phyloP scores from a whole-genome alignment of 495 filamentous ascomycete genomes.

The Talaromyces borbonicus region DNA sequence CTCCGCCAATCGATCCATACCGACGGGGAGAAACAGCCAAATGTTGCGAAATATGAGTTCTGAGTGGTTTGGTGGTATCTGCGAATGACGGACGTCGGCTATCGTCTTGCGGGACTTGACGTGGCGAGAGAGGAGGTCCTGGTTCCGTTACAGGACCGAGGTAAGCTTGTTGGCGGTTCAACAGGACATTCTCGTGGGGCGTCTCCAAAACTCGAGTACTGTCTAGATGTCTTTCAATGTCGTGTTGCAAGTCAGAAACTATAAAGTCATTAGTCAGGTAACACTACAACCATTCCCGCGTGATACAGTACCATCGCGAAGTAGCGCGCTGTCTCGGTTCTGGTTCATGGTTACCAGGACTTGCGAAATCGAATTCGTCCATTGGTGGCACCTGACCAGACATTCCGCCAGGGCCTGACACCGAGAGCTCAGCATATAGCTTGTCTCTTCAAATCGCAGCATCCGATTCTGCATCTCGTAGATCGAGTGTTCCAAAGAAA shows the following conservation, averaged over 20 bases:
- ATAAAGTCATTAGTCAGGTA: conserved; percentile 6
- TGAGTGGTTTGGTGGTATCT: conserved; percentile 25
- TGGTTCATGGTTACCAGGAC: conserved; percentile 61
- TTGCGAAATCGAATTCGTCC: conserved; percentile 69
- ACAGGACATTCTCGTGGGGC: conserved; percentile 63
- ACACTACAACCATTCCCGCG: background rate
- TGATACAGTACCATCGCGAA: conserved; percentile 40
- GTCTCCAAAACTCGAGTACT: conserved; percentile 61
- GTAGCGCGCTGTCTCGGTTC: conserved; percentile 49
- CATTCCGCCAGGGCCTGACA: conserved; percentile 77
- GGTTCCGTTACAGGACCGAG: conserved; percentile 62
- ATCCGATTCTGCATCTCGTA: conserved; percentile 72
- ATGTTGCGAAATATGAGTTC: conserved; percentile 70
- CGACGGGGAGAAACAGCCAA: conserved; percentile 68
- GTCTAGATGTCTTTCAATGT: conserved; percentile 79
- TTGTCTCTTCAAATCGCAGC: conserved; percentile 73
- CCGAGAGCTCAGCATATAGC: conserved; percentile 65
- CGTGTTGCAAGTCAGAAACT: conserved; percentile 75
- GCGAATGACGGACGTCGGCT: conserved; percentile 52
- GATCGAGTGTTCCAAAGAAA: conserved; percentile 67
- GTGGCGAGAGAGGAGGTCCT: conserved; percentile 80
- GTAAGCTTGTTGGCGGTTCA: conserved; percentile 59
- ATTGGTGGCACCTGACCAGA: conserved; percentile 67
- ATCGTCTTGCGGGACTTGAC: conserved; percentile 81
- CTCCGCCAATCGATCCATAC: conserved; percentile 74